A percentile compares a stretch with the other conserved stretches of the same genome.
These are phyloP conservation scores for Lagenidium sp. DNA, from an alignment of 352 stramenopile genomes.

Conservation along the genomic window DNA sequence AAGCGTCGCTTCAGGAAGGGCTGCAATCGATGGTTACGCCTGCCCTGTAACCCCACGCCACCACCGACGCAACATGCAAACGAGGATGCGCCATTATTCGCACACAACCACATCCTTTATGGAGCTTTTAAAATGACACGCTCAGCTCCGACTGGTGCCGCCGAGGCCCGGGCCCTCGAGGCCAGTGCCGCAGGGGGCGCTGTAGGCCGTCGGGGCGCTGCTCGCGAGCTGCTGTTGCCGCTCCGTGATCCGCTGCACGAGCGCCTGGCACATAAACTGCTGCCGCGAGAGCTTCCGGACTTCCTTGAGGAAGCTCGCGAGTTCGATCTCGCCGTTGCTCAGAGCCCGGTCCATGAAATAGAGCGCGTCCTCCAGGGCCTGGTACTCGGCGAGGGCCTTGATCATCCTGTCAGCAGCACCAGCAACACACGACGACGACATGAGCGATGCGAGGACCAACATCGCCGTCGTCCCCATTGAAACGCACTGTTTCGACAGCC, in stretches of 20 bases:
- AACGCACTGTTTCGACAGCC: conserved; percentile 75
- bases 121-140: not conserved
- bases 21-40: too few species aligned
- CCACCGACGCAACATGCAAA: too few species aligned
- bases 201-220: conserved; percentile 52
- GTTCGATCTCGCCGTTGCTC: conserved; percentile 82
- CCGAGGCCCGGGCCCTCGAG: too few species aligned
- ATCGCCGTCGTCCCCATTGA: not conserved
- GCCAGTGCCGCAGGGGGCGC: too few species aligned
- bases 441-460: not conserved
- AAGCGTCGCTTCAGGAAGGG: too few species aligned
- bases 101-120: too few species aligned
- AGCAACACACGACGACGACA: too few species aligned
- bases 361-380: conserved; percentile 86
- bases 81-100: too few species aligned
- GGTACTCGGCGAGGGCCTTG: conserved; percentile 72
- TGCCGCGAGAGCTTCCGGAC: conserved; percentile 84
- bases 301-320: conserved; percentile 82
- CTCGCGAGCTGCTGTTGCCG: conserved; percentile 60
- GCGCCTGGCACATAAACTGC: conserved; percentile 86
- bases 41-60: too few species aligned
- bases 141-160: not conserved
- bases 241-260: conserved; percentile 82
- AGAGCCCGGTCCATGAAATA: conserved; percentile 89
- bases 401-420: too few species aligned